phyloP scores from a whole-genome alignment of 768 basidiomycete genomes.

The Coprinopsis marcescibilis region DNA sequence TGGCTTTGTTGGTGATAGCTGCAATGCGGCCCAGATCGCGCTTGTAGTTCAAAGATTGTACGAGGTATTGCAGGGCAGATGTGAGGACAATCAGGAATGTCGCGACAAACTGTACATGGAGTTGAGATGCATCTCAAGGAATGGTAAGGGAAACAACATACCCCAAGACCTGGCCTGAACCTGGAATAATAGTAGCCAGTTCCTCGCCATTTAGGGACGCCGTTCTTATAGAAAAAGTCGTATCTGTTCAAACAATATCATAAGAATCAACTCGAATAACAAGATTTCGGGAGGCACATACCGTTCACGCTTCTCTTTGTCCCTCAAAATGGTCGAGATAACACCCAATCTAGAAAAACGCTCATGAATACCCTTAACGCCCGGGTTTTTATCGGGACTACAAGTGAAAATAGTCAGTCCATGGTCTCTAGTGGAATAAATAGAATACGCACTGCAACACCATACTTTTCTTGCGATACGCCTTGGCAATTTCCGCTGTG shows the following conservation, averaged over 20 bases:
- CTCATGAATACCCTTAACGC: slow-evolving; percentile 75
- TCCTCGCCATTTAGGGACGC: slow-evolving; percentile 94
- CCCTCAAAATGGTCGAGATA: slow-evolving; percentile 75
- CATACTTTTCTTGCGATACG: slow-evolving; percentile 89
- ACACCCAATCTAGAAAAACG: slow-evolving; percentile 91
- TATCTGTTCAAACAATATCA: slow-evolving; percentile 42
- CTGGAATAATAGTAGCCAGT: slow-evolving; percentile 96
- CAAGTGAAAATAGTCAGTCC: not conserved
- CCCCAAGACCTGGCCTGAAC: slow-evolving; percentile 88
- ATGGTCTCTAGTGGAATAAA: not conserved
- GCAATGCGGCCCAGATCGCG: slow-evolving; percentile 69
- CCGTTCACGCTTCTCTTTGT: slow-evolving; percentile 70
- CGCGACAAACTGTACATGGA: slow-evolving; percentile 56
- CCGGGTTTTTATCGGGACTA: slow-evolving; percentile 95
- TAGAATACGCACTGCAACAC: slow-evolving; percentile 68
- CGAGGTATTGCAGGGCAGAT: slow-evolving; percentile 74
- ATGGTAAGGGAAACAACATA: slow-evolving; percentile 27
- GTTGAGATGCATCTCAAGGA: slow-evolving; percentile 5
- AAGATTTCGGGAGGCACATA: slow-evolving; percentile 28
- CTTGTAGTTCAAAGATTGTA: slow-evolving; percentile 73
- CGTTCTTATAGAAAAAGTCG: slow-evolving; percentile 95
- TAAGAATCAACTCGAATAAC: slow-evolving; percentile 4
- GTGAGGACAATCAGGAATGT: slow-evolving; percentile 74
- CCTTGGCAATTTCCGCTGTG: slow-evolving; percentile 74
- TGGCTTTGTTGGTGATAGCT: slow-evolving; percentile 54